Evolutionary conservation across 139 green algal genomes (phyloP), one percentile per base, ranked within the genome.

Genomic region (Haematococcus sp.): DNA sequence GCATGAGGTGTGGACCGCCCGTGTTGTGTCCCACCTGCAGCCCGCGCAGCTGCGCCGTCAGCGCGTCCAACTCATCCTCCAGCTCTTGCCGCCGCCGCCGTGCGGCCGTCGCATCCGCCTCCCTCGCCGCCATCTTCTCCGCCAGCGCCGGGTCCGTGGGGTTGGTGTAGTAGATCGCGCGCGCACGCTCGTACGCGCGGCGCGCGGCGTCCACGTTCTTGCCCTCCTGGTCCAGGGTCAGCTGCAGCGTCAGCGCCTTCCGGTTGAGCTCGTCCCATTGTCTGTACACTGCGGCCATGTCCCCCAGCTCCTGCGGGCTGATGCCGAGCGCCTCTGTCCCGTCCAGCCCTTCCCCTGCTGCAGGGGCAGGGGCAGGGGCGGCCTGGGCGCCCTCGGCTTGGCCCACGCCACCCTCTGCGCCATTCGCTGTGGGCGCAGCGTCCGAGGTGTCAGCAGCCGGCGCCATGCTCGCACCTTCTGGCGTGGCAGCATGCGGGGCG

Each of bases 141-240:
- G 69, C 60, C n/a, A 68, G 51, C 2, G 33, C 59, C n/a, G 17
- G 4, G 43, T 83, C 78, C 0, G 68, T 80, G 49, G 78, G 73
- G 13, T 71, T 54, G 61, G 72, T 66, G 68, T 83, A 83, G 60
- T 76, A 78, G 49, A 58, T 60, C 7, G 78, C 66, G 1, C 78
- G 67, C 15, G 78, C 67, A 25, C 51, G 32, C 60, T 79, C 78
- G 35, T 80, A 83, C 67, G 68, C 59, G 3, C 56, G 54, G 11
- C 76, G 70, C 1, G 76, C 70, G 19, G 63, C 54, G 20, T 77
- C 63, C 30, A 77, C 28, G 0, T 25, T 44, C 25, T 69, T 68
- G n/a, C 64, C 56, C 20, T 65, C 20, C 58, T 4, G 4, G 25
- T 65, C 58, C n/a, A 65, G 27, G 4, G 4, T 33, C 11, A 65